Base-by-base conservation (phyloP, 495 filamentous ascomycete species). In the Sordaria brevicollis region DNA sequence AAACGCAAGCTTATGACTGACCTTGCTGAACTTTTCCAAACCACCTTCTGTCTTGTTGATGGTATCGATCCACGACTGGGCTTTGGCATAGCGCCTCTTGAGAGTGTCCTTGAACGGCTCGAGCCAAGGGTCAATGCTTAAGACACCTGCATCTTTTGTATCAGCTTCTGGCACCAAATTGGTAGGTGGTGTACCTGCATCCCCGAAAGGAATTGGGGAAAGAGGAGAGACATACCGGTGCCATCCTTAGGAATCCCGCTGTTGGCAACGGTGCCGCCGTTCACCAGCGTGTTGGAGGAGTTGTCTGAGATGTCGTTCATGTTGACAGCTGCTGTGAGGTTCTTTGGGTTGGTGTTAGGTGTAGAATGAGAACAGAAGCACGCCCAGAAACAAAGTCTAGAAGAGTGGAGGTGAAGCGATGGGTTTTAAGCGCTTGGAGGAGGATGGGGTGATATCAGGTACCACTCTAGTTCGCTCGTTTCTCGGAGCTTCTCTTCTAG, bases 71-170 rank as follows among this genome's bases (percentile, higher is more conserved):
- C 95, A 99, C 68, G 89, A 81, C 75, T 96, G 87, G n/a, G 94
- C 92, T 74, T 92, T 90, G 71, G 83, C 80, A 81, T 89, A 97
- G 79, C 95, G 87, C 68, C 86, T 85, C 74, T 89, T 89, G 69
- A 99, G 82, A 49, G 89, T 84, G 35, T 91, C 90, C 74, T 88
- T 85, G 85, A 94, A 96, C 9, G 96, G 94, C 17, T 87, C 87
- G 69, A 99, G 89, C 87, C 89, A 98, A 21, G 95, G 93, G 76
- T 99, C 95, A 65, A 98, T 86, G 78, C 90, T 79, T 69, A 96
- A 77, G 65, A 97, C 92, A 75, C 95, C 95, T 96, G 79, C 69
- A 49, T 54, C 25, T 38, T 15, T 15, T 54, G 67, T 62, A 62
- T 74, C 68, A 73, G 74, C 78, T 66, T 57, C 49, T 57, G 49